Percentiles rank a stretch among this genome's conserved stretches.
These are phyloP conservation scores for Saturnispora ahearnii DNA, from an alignment of 805 yeast genomes.

Conservation along the genomic window DNA sequence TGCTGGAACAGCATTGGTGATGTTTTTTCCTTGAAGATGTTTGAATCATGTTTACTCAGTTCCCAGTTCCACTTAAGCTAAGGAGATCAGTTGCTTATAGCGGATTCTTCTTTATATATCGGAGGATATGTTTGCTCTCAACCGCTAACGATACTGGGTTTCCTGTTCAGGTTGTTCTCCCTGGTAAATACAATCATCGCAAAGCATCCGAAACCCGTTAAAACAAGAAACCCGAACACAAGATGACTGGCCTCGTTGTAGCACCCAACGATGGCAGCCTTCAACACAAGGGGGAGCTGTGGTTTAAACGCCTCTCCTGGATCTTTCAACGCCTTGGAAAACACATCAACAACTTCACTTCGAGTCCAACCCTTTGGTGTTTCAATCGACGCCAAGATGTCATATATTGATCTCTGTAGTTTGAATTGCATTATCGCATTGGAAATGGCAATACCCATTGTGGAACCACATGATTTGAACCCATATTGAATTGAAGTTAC, in stretches of 20 bases:
- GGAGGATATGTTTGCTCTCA: neutral
- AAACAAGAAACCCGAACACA: conserved; percentile 35
- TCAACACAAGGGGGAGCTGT: neutral
- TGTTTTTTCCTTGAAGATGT: neutral
- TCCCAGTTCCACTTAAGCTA: no score
- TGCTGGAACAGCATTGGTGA: neutral
- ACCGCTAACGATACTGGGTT: neutral
- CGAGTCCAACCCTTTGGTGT: neutral
- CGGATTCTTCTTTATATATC: neutral
- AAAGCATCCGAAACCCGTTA: conserved; percentile 8
- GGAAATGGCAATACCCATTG: conserved; percentile 40
- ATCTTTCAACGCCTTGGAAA: neutral
- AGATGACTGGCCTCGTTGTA: conserved; percentile 44
- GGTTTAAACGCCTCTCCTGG: neutral
- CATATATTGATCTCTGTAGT: neutral
- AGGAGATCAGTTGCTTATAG: no score
- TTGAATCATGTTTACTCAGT: neutral
- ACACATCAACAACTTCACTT: neutral
- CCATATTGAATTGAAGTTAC: conserved; percentile 83
- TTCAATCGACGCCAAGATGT: neutral
- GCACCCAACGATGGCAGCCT: conserved; percentile 23
- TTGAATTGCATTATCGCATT: conserved; percentile 35
- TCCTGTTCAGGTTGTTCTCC: neutral
- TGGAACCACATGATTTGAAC: conserved; percentile 44
- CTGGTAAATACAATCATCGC: neutral